A percentile compares a stretch with the other conserved stretches of the same genome.
These are phyloP conservation scores for Pseudonitzschia multiseries DNA, from an alignment of 108 stramenopile species.

Conservation along the genomic window DNA sequence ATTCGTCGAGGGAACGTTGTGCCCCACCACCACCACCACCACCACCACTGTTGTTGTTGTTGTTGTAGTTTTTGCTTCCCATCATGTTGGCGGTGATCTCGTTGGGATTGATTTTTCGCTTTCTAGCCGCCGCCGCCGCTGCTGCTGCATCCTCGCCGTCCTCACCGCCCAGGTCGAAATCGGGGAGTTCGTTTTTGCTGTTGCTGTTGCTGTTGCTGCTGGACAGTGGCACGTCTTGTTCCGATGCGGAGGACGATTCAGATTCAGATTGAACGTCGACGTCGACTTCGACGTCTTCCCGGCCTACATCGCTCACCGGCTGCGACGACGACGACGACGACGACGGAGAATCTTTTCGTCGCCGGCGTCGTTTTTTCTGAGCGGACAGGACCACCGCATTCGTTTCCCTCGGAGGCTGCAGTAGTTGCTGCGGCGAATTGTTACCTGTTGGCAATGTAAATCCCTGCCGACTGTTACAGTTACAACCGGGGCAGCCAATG, in stretches of 20 bases:
- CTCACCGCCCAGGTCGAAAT: slow-evolving; percentile 68
- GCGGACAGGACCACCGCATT: slow-evolving; percentile 12
- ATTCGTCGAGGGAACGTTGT: slow-evolving; percentile 35
- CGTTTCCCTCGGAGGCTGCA: neutral
- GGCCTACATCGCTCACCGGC: neutral
- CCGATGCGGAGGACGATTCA: too few species aligned
- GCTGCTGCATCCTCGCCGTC: slow-evolving; percentile 39
- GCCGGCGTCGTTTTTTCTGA: slow-evolving; percentile 41
- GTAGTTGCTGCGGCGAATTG: neutral
- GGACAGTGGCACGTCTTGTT: slow-evolving; percentile 3
- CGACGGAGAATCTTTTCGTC: slow-evolving; percentile 9
- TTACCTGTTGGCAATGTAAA: neutral
- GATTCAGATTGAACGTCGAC: too few species aligned
- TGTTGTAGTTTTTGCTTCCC: slow-evolving; percentile 19
- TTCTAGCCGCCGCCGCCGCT: neutral
- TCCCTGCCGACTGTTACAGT: neutral
- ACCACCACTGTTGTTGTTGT: too few species aligned
- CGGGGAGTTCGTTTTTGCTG: slow-evolving; percentile 51
- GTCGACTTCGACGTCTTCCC: neutral
- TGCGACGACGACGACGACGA: too few species aligned
- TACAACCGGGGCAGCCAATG: neutral
- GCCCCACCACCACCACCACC: too few species aligned
- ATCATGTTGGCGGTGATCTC: slow-evolving; percentile 40
- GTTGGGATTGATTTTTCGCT: slow-evolving; percentile 17
- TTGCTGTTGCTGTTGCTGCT: neutral